Conservation (phyloP, 2,329 filamentous ascomycete species). For the Parascedosporium putredinis region DNA sequence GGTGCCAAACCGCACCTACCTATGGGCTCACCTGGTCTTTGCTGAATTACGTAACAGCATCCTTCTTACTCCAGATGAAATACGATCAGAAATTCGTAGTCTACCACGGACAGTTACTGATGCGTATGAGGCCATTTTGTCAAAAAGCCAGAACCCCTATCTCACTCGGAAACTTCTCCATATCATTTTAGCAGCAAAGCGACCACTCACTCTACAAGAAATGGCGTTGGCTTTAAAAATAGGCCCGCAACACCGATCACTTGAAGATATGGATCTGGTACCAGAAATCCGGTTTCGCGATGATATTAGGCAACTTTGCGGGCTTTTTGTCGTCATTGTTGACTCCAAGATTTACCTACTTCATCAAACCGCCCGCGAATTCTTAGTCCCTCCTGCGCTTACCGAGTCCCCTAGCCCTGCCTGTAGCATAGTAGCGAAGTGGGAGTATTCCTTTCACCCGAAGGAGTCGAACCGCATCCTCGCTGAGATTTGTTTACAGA, state of each 20-base stretch:
- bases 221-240: conserved; percentile 14
- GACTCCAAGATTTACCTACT: conserved; percentile 17
- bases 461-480: background rate
- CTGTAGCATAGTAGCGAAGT: background rate
- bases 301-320: conserved; percentile 18
- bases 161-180: conserved; percentile 14
- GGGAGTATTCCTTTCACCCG: conserved; percentile 4
- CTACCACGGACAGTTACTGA: conserved; percentile 16
- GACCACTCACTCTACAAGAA: conserved; percentile 16
- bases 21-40: conserved; percentile 17
- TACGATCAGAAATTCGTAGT: background rate
- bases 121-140: conserved; percentile 18
- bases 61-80: conserved; percentile 4
- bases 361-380: conserved; percentile 23
- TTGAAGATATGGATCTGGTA: background rate
- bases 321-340: conserved; percentile 21
- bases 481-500: background rate
- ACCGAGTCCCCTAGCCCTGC: background rate
- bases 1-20: conserved; percentile 15
- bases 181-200: conserved; percentile 16
- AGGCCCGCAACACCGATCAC: background rate
- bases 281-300: conserved; percentile 7
- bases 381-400: conserved; percentile 13
- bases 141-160: conserved; percentile 9
- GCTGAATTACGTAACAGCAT: conserved; percentile 11